Percentiles rank a stretch among this genome's conserved stretches.
These are phyloP conservation scores for Fusarium palustre DNA, from an alignment of 2,329 filamentous ascomycete species.

Conservation along the genomic window DNA sequence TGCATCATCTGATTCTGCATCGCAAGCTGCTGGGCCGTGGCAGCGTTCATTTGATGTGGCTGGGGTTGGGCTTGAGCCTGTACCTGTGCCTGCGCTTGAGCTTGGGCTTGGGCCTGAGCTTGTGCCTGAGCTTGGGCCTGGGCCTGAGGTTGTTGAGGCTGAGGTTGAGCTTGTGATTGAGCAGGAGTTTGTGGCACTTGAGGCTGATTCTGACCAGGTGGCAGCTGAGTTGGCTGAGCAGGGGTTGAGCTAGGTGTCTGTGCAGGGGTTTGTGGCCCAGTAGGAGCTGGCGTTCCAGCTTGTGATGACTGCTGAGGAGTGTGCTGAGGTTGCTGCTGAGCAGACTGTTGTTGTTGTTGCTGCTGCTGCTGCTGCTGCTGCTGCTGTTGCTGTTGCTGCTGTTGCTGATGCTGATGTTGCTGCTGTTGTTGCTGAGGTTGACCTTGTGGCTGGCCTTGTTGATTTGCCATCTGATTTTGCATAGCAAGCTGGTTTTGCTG, in stretches of 20 bases:
- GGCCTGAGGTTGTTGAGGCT: conserved; percentile 51
- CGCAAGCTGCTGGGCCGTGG: conserved; percentile 52
- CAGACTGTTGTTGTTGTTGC: conserved; percentile 55
- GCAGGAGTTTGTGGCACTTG: conserved; percentile 52
- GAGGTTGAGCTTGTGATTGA: conserved; percentile 53
- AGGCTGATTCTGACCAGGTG: conserved; percentile 52
- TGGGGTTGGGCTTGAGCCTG: conserved; percentile 46
- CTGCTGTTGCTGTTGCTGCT: fast-evolving
- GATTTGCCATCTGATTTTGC: conserved; percentile 49
- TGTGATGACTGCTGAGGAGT: conserved; percentile 59
- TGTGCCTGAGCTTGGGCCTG: conserved; percentile 49
- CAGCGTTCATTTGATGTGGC: conserved; percentile 49
- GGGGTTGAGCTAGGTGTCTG: conserved; percentile 59
- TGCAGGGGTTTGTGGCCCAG: conserved; percentile 61
- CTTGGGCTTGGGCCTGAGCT: conserved; percentile 50
- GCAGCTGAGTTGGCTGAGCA: conserved; percentile 49
- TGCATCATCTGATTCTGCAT: conserved; percentile 54
- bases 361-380: conserved; percentile 42
- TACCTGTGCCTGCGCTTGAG: conserved; percentile 51
- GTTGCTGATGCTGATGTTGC: conserved; percentile 18
- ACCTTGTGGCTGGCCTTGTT: conserved; percentile 46
- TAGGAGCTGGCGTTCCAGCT: conserved; percentile 56
- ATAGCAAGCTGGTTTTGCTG: conserved; percentile 58
- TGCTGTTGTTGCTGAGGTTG: conserved; percentile 49
- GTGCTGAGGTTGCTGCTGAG: conserved; percentile 58